A percentile compares a stretch with the other conserved stretches of the same genome.
phyloP scores from a whole-genome alignment of 2,329 filamentous ascomycete species.

The Lasiodiplodia citricola region DNA sequence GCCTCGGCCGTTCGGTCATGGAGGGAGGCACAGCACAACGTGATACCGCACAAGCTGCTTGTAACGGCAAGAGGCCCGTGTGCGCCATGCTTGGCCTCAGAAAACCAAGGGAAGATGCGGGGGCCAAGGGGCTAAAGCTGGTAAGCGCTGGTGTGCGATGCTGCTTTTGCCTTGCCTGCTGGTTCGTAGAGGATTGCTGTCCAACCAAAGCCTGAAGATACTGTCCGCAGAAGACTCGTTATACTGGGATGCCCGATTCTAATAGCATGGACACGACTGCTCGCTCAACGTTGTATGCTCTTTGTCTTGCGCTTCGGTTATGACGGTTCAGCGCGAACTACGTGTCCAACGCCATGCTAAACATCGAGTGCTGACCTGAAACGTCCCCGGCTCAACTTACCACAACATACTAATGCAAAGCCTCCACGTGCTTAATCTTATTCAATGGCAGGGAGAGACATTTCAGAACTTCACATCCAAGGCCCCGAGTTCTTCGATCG shows the following conservation, averaged over 20 bases:
- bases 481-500: background rate
- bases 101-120: background rate
- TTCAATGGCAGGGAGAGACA: background rate
- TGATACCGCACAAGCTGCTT: slow-evolving; percentile 8
- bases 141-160: background rate
- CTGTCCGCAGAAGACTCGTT: background rate
- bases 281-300: background rate
- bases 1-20: background rate
- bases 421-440: background rate
- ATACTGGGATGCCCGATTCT: background rate
- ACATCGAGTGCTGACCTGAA: background rate
- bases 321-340: background rate
- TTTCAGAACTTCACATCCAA: background rate
- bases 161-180: background rate
- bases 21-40: slow-evolving; percentile 4
- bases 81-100: background rate
- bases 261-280: background rate
- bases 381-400: background rate
- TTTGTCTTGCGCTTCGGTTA: background rate
- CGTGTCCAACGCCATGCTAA: background rate
- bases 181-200: background rate
- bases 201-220: background rate
- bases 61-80: background rate
- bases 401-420: background rate
- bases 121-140: background rate